Evolutionary conservation across 306 rosid genomes (phyloP), one percentile per base, ranked within the genome.

Genomic region (Abrus pulchellus): DNA sequence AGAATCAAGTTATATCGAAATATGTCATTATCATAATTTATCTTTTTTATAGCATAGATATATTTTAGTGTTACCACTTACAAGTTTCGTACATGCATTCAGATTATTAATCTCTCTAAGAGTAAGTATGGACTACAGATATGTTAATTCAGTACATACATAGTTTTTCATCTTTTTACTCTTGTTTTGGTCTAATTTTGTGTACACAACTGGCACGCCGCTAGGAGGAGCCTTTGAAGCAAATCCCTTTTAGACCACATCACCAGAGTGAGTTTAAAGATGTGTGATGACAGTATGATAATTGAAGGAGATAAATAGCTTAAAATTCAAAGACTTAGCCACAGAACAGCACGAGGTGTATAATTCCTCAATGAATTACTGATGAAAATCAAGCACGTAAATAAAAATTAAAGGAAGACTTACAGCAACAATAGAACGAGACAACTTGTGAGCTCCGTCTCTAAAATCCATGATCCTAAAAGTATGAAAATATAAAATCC

Each of bases 391-490:
- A 5, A 0, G 52, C 28, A 60, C 5, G 34, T 44, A 54, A 32
- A 30, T 34, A 54, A 8, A 1, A 33, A 74, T 60, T 60, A 13
- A n/a, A 4, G 14, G 79, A 83, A 33, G 38, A 56, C 84, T 84
- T 80, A 84, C 87, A 6, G 81, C 3, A 48, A 68, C n/a, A 69
- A 80, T 13, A 13, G 11, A 40, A 45, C 6, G 60, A 80, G 48
- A 62, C 50, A 84, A 53, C 72, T 53, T 69, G 65, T 5, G 79
- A 80, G 74, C 11, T 75, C 14, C 52, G 36, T 62, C 27, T 44
- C 63, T 69, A n/a, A 54, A 80, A 76, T 52, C 79, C 87, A 84
- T 69, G 65, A 79, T 74, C 81, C 85, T 82, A 50, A 32, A 36
- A 40, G 63, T 6, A 82, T 0, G 56, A 59, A 68, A 55, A 32